These are phyloP conservation scores for Santalum album DNA, from an alignment of 164 flowering plant species.

Conservation along the genomic window DNA sequence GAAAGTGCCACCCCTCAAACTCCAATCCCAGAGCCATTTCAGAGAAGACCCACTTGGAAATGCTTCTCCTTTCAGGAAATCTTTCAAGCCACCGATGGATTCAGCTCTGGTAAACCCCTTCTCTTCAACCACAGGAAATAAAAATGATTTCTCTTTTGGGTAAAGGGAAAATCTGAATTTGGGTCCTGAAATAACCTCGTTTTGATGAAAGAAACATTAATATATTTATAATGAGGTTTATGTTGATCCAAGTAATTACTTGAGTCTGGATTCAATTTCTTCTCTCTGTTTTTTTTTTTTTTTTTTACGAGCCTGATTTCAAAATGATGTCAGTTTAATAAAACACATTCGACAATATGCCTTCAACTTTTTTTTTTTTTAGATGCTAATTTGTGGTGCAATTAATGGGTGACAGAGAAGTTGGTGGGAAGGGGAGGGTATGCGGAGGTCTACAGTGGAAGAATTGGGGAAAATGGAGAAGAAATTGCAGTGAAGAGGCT, in stretches of 20 bases:
- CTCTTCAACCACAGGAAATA: too few relatives aligned
- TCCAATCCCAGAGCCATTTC: constrained; percentile 15
- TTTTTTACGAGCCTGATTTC: not conserved
- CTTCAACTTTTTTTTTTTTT: too few relatives aligned
- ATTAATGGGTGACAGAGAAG: constrained; percentile 40
- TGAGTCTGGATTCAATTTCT: too few relatives aligned
- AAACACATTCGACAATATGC: too few relatives aligned
- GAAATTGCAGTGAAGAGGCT: constrained; percentile 78
- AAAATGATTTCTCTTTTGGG: too few relatives aligned
- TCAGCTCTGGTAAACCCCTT: constrained; percentile 62
- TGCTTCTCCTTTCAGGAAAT: constrained; percentile 82
- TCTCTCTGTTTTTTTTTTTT: not conserved
- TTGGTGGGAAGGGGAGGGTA: constrained; percentile 90
- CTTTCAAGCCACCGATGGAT: constrained; percentile 64
- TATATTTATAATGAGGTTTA: too few relatives aligned
- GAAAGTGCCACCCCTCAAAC: constrained; percentile 6
- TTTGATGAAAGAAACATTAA: too few relatives aligned
- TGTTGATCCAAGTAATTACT: too few relatives aligned
- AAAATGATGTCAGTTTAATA: too few relatives aligned
- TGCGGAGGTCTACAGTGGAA: constrained; percentile 94
- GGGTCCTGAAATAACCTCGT: too few relatives aligned
- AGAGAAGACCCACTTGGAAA: constrained; percentile 73
- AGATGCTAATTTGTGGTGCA: too few relatives aligned
- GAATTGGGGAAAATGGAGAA: constrained; percentile 51
- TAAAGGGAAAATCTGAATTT: too few relatives aligned